Conservation (phyloP, 768 basidiomycete species). For the Boletus patriciae region DNA sequence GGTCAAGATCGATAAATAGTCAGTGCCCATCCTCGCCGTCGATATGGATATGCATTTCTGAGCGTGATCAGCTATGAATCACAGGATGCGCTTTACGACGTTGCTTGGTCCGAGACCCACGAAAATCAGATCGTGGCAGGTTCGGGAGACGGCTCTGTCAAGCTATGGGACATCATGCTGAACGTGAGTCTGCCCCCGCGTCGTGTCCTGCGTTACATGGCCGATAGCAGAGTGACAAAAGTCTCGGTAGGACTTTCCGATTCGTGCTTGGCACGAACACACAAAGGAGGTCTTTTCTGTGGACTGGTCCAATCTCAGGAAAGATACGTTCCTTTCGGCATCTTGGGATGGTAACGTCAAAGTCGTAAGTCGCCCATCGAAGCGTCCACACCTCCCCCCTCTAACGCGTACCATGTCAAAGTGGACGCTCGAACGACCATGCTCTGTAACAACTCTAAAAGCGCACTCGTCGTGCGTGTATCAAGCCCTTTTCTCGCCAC, state of each 20-base stretch:
- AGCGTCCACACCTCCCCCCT: neutral
- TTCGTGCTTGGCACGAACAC: constrained; percentile 94
- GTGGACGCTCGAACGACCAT: constrained; percentile 86
- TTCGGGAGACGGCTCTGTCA: constrained; percentile 88
- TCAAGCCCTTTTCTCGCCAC: constrained; percentile 89
- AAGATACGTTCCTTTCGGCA: constrained; percentile 81
- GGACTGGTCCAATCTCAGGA: constrained; percentile 94
- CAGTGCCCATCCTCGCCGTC: constrained; percentile 33
- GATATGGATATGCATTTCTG: constrained; percentile 1
- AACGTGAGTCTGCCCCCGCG: constrained; percentile 52
- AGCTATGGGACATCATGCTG: constrained; percentile 86
- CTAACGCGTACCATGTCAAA: constrained; percentile 32
- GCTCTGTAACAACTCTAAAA: constrained; percentile 77
- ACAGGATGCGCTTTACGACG: constrained; percentile 85
- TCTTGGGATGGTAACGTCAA: constrained; percentile 94
- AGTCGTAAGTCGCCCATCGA: constrained; percentile 55
- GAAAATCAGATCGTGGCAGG: constrained; percentile 91
- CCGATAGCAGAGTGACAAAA: constrained; percentile 34
- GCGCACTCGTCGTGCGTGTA: constrained; percentile 88
- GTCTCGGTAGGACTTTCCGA: constrained; percentile 71
- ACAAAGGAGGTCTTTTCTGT: constrained; percentile 89
- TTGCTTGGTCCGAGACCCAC: constrained; percentile 94
- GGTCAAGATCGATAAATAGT: constrained; percentile 68
- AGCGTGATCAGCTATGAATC: constrained; percentile 69
- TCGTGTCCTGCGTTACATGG: neutral